Evolutionary conservation across 495 filamentous ascomycete genomes (phyloP), one percentile per base, ranked within the genome.

Genomic region (Oidiodendron maius): DNA sequence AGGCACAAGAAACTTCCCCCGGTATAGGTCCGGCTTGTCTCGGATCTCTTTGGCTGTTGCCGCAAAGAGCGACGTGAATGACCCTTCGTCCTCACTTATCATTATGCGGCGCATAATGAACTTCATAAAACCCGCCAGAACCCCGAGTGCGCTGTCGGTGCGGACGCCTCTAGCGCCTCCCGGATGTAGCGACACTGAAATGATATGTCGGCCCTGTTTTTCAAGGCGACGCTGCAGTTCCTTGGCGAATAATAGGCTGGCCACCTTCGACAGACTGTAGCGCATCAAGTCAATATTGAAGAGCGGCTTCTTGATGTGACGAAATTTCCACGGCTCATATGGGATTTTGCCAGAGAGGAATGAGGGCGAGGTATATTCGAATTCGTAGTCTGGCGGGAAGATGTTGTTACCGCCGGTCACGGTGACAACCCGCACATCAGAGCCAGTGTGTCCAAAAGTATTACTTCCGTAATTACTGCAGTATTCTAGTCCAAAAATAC

Each of bases 171-270:
- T n/a, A n/a, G n/a, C 55, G 15, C 15, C 41, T 9, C 58, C 55
- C 3, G 58, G 58, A 34, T 57, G 45, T 16, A 52, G 4, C 10
- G 39, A 44, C 10, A 52, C 26, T 4, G 47, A 39, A 12, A 61
- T 23, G 45, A 61, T 58, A 10, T 37, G 46, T 8, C 44, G 24
- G 1, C 15, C 21, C 25, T 55, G 41, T 10, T 46, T 36, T 28
- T 61, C 55, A 2, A 61, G 28, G 12, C 45, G 50, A 2, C 50
- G 50, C 43, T 61, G 58, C 2, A 61, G 51, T 10, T 58, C 55
- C 18, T 36, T 34, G 40, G 49, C 32, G 41, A 57, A 59, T 18
- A 62, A 41, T 10, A 51, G 38, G 17, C 51, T 40, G 12, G 57
- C 57, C 28, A 50, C 15, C 41, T 62, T 62, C 15, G 40, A 43